Conservation (phyloP, 352 stramenopile species). For the Globisporangium cylindrosporum region DNA sequence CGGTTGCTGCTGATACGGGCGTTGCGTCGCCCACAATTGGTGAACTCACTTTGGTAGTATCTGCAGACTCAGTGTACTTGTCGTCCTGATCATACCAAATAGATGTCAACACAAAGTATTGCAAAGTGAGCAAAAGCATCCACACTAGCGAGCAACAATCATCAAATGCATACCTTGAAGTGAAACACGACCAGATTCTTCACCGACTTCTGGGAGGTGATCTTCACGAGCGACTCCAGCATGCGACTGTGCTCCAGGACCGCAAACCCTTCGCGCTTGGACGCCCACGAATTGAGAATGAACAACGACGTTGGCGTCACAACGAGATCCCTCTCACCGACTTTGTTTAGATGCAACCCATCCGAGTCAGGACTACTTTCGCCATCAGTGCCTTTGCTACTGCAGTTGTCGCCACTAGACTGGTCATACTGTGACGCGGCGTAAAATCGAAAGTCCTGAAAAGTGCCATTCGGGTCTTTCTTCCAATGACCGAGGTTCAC, state of each 20-base stretch:
- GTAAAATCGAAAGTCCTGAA: constrained; percentile 54
- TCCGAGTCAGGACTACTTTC: not conserved
- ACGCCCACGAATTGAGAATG: constrained; percentile 39
- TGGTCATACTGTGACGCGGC: constrained; percentile 31
- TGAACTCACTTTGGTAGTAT: not conserved
- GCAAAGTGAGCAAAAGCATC: not conserved
- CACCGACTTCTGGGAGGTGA: constrained; percentile 52
- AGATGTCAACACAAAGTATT: not conserved
- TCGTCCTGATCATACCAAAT: constrained; percentile 5
- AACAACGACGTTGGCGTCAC: constrained; percentile 52
- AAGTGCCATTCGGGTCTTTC: constrained; percentile 22
- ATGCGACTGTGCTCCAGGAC: constrained; percentile 60
- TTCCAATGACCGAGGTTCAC: constrained; percentile 56
- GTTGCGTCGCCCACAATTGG: not conserved
- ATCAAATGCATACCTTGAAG: constrained; percentile 52
- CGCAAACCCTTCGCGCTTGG: constrained; percentile 40
- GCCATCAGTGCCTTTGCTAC: not conserved
- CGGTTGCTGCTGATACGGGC: not conserved
- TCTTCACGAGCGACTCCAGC: constrained; percentile 50
- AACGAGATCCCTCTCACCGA: constrained; percentile 69
- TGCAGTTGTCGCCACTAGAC: not conserved
- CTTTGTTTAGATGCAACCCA: constrained; percentile 17
- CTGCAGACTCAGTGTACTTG: constrained; percentile 7
- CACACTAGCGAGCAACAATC: not conserved
- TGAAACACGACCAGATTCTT: constrained; percentile 70